phyloP scores from a whole-genome alignment of 345 rosid genomes.

The Psidium guajava region DNA sequence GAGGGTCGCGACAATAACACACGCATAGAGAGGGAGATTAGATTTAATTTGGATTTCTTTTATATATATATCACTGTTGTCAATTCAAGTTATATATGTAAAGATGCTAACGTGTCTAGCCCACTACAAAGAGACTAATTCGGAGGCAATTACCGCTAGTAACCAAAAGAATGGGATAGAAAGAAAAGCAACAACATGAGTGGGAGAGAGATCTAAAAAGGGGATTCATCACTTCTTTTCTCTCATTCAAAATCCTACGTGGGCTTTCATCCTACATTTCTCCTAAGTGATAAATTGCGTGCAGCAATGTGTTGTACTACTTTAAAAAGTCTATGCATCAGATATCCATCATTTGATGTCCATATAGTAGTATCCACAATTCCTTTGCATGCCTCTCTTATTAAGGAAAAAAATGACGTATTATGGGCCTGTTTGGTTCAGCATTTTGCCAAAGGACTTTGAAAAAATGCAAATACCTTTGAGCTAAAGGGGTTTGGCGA shows the following conservation, averaged over 20 bases:
- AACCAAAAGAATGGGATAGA: background rate
- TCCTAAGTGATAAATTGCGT: background rate
- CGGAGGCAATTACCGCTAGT: background rate
- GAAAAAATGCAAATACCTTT: no score
- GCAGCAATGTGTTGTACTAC: background rate
- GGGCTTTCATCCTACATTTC: accelerated
- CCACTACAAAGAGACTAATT: background rate
- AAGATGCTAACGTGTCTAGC: background rate
- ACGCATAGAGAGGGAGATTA: background rate
- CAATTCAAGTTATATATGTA: background rate
- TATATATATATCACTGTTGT: background rate
- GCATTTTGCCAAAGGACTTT: no score
- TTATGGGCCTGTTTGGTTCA: no score
- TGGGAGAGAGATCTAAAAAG: background rate
- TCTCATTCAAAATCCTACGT: background rate
- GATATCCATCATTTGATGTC: no score
- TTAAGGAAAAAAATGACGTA: no score
- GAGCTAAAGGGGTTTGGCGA: no score
- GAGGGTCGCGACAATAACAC: no score
- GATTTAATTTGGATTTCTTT: background rate
- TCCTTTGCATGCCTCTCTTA: background rate
- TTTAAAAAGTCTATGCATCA: background rate
- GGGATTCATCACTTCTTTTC: background rate
- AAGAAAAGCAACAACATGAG: background rate
- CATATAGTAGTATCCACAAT: no score